Evolutionary conservation across 805 yeast species (phyloP).

Genomic region (Zygosaccharomyces siamensis): DNA sequence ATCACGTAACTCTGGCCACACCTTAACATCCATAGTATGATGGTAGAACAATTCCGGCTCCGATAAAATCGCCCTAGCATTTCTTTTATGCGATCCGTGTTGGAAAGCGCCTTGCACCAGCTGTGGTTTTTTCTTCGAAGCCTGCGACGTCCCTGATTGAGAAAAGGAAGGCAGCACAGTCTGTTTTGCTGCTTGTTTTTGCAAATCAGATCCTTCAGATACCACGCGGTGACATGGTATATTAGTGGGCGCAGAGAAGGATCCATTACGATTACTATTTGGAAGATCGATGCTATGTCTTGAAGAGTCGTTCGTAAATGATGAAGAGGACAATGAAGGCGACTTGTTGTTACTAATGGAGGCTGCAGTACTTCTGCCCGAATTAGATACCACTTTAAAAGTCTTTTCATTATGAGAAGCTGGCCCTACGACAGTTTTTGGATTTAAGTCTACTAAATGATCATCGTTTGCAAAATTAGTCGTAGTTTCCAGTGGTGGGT

Average conservation of each 20-base stretch:
- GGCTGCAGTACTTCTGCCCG: slow-evolving; percentile 5
- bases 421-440: slow-evolving; percentile 27
- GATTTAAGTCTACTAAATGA: slow-evolving; percentile 27
- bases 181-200: neutral
- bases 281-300: slow-evolving; percentile 1
- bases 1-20: slow-evolving; percentile 55
- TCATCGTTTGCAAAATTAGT: slow-evolving; percentile 32
- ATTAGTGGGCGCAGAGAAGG: slow-evolving; percentile 11
- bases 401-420: slow-evolving; percentile 12
- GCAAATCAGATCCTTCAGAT: slow-evolving; percentile 8
- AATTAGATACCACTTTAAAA: slow-evolving; percentile 10
- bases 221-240: slow-evolving; percentile 6
- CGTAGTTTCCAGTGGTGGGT: slow-evolving; percentile 36
- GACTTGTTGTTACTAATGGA: slow-evolving; percentile 7
- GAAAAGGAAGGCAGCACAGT: neutral
- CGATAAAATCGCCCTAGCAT: slow-evolving; percentile 23
- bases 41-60: slow-evolving; percentile 48
- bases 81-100: slow-evolving; percentile 9
- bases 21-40: slow-evolving; percentile 53
- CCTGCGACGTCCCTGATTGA: neutral
- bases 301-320: slow-evolving; percentile 9
- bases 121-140: neutral
- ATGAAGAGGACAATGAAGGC: slow-evolving; percentile 13
- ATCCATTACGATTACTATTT: slow-evolving; percentile 5
- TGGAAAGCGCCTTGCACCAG: neutral